A percentile compares a stretch with the other conserved stretches of the same genome.
Conservation (phyloP, 2,329 filamentous ascomycete genomes). For the Neodidymelliopsis sp. region DNA sequence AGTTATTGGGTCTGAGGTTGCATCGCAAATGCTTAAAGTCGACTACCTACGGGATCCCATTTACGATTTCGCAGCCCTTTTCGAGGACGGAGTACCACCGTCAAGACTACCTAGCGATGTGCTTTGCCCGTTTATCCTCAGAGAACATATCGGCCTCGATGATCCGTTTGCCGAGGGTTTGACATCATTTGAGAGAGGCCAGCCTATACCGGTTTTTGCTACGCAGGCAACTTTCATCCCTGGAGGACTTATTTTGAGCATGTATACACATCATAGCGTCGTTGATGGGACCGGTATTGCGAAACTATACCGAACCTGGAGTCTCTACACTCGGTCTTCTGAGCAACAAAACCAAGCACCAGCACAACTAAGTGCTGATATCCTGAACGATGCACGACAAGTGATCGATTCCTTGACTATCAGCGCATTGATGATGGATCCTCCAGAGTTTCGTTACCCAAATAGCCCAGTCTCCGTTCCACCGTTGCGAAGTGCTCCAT, state of each 20-base stretch:
- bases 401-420: slow-evolving; percentile 1
- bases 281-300: slow-evolving; percentile 28
- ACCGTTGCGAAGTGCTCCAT: neutral
- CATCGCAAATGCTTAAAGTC: neutral
- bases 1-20: neutral
- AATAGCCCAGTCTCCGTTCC: neutral
- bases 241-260: slow-evolving; percentile 38
- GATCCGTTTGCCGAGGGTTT: slow-evolving; percentile 20
- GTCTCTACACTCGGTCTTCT: neutral
- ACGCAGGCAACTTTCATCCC: slow-evolving; percentile 36
- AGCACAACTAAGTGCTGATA: neutral
- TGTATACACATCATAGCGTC: slow-evolving; percentile 35
- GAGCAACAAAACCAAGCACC: neutral
- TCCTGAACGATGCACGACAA: neutral
- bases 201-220: slow-evolving; percentile 28
- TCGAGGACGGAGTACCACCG: slow-evolving; percentile 18
- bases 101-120: slow-evolving; percentile 12
- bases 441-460: slow-evolving; percentile 3
- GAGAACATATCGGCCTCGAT: slow-evolving; percentile 22
- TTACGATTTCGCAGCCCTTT: neutral
- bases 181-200: slow-evolving; percentile 14
- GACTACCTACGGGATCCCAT: neutral
- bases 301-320: slow-evolving; percentile 25
- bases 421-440: neutral
- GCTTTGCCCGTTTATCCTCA: slow-evolving; percentile 20